Evolutionary conservation across 1,284 basidiomycete species (phyloP), one percentile per base, ranked within the genome.

Genomic region (Ceratobasidium sp.): DNA sequence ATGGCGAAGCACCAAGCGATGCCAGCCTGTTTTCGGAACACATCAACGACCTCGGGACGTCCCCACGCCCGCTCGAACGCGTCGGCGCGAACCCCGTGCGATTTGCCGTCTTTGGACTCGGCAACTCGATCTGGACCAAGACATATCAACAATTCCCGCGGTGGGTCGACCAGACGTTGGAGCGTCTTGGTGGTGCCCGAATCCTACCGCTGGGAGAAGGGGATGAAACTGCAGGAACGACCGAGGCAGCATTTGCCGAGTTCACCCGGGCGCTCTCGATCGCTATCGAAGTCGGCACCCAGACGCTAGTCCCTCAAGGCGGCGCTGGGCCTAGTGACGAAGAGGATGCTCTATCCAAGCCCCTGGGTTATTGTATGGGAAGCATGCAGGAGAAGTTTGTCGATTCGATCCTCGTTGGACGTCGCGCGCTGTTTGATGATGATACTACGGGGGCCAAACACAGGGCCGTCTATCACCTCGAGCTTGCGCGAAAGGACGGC

Each of bases 131-230:
- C 3, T 68, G 66, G 66, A 68, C 66, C n/a, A 68, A 68, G 7
- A 68, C 66, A 7, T 68, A 68, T 23, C 66, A 68, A 18, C 66
- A 68, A 54, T 68, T 68, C 30, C 66, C 66, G 46, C 41, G 66
- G n/a, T 68, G 66, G 66, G 66, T 68, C 16, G 66, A 68, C 30
- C n/a, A 68, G 48, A 68, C 66, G 3, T 33, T 68, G 14, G 66
- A 68, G 30, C 66, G 66, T 10, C 50, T 68, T 3, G 66, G 66
- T 4, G 66, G 66, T 8, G 54, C 12, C 48, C 66, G 66, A 33
- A 68, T 68, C 16, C 48, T 68, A 54, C 66, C 66, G 1, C 50
- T 68, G 46, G 66, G 66, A 4, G 66, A 68, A 33, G 66, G n/a
- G 1, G 66, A 68, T n/a, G 66, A 68, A 54, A 68, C 66, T 14